Evolutionary conservation across 306 rosid species (phyloP).

Genomic region (Gleditsia sinensis): DNA sequence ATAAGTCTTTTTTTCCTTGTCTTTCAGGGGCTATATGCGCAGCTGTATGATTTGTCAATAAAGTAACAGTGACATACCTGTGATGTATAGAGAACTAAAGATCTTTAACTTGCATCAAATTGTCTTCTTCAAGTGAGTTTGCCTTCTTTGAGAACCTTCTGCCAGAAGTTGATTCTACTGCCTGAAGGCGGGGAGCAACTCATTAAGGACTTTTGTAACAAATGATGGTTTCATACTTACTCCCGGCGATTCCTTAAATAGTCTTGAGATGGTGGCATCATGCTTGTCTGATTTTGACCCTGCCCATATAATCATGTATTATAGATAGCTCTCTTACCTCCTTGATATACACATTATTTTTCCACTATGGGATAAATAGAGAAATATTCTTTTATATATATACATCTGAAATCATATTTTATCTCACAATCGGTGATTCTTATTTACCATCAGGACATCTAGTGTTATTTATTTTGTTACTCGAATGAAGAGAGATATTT

Average conservation of each 20-base stretch:
- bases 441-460: too few relatives aligned
- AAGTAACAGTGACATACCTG: not conserved
- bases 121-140: slow-evolving; percentile 29
- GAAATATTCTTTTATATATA: not conserved
- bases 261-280: slow-evolving; percentile 22
- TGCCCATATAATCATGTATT: slow-evolving; percentile 31
- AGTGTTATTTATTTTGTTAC: not conserved
- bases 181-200: slow-evolving; percentile 24
- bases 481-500: not conserved
- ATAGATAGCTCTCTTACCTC: slow-evolving; percentile 24
- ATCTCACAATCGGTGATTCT: not conserved
- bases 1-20: slow-evolving; percentile 12
- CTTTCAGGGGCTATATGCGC: slow-evolving; percentile 71
- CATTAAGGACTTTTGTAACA: slow-evolving; percentile 19
- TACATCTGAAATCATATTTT: not conserved
- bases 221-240: slow-evolving; percentile 22
- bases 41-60: slow-evolving; percentile 46
- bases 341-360: slow-evolving; percentile 22
- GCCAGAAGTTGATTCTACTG: slow-evolving; percentile 33
- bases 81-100: slow-evolving; percentile 33
- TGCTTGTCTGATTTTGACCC: slow-evolving; percentile 26
- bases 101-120: not conserved
- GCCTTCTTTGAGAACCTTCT: slow-evolving; percentile 16
- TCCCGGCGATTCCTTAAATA: slow-evolving; percentile 28
- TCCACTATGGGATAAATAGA: slow-evolving; percentile 15